Evolutionary conservation across 371 early-diverging fungal species (phyloP), one percentile per base, ranked within the genome.

Genomic region (Apophysomyces trapeziformis): DNA sequence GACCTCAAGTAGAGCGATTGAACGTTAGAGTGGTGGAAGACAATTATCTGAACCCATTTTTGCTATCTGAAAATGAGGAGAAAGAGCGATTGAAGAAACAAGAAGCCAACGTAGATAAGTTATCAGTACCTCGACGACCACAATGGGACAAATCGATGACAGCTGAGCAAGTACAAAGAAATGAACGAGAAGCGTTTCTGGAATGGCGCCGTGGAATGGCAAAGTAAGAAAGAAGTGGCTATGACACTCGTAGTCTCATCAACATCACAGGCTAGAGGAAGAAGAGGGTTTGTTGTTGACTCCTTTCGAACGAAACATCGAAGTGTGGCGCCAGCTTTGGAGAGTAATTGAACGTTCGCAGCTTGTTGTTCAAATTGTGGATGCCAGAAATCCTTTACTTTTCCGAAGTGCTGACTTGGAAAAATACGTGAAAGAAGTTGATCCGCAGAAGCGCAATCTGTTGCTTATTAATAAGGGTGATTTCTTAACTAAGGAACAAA

Each of bases 241-340:
- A 18, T 6, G 5, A 14, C 32, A 26, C 32, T 26, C 0, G 7
- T 12, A 43, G 9, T 16, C 46, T 58, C 13, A 58, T 63, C 62
- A 18, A 8, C 13, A 37, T 38, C 45, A 5, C 57, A 88, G 85
- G 46, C 73, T 97, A 41, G 93, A 96, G 74, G 99, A 99, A 69
- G 90, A 93, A 18, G 89, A 96, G 68, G 92, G 92, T 0, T 78
- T 99, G 38, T 70, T 99, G 62, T 74, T 99, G 74, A 99, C 99
- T 13, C 98, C 99, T 18, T 99, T 95, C 74, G 99, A 99, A 80
- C 92, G 96, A 69, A 99, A 99, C 79, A 70, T 99, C 32, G 99
- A 99, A 84, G 96, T 99, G 38, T 99, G 99, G 99, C 89, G 99
- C 58, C 99, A 99, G 79, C 87, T 99, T 60, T 99, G 99, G 99